Evolutionary conservation across 1,284 basidiomycete genomes (phyloP), one percentile per base, ranked within the genome.

Genomic region (Sanghuangporus baumii): DNA sequence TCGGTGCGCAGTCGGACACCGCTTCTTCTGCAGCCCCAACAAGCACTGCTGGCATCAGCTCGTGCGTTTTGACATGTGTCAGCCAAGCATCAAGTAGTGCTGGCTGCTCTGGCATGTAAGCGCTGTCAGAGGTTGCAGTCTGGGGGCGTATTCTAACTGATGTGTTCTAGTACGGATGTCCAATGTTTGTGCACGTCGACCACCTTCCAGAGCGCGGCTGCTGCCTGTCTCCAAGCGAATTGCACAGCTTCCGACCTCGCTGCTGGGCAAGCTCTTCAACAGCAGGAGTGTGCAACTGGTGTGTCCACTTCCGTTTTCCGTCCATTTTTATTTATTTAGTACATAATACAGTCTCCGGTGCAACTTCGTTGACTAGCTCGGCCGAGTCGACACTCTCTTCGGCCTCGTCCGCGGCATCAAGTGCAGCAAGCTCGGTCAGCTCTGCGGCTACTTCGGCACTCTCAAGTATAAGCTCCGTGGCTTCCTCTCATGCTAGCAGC

Each of bases 1-100:
- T 46, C 2, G 20, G 20, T 18, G 43, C 43, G 16, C 43, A 46
- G 43, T n/a, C 43, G 16, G 43, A n/a, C 16, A 46, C 43, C 6
- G 7, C 43, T 18, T 46, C 43, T n/a, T 7, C 43, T 14, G 43
- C 8, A 16, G 20, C 6, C 20, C 43, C 43, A 46, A 14, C 43
- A 6, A n/a, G 43, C 16, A 46, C 43, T 6, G 43, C 7, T n/a
- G 36, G 55, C n/a, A 38, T 67, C 31, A 50, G 57, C 16, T 31
- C 65, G 7, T 67, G 66, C 43, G 36, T 66, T n/a, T 36, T 67
- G 43, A 60, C 50, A 16, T 67, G 66, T 51, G 59, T 63, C 16
- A 58, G 59, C 3, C 43, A 23, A 11, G 65, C 65, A 20, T 51
- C 62, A 16, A 23, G 57, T 4, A 38, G 26, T 40, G 62, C 66